These are phyloP conservation scores for Diaporthe nobilis DNA, from an alignment of 2,329 filamentous ascomycete species.

Conservation along the genomic window DNA sequence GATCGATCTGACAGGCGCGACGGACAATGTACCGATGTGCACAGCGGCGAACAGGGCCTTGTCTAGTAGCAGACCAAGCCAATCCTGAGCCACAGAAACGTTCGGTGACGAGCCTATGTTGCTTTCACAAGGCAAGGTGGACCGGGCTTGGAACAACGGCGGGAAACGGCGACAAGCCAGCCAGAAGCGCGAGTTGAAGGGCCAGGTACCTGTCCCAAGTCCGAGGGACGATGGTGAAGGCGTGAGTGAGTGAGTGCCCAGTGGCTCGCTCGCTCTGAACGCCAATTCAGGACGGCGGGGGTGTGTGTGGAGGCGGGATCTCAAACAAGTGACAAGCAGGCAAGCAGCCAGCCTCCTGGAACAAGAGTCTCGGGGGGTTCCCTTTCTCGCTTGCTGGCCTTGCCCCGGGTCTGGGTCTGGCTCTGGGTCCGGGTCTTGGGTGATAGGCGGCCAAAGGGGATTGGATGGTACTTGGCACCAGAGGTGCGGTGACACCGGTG, in stretches of 20 bases:
- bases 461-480: constrained; percentile 37
- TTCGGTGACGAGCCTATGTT: constrained; percentile 31
- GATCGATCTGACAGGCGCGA: constrained; percentile 42
- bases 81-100: constrained; percentile 34
- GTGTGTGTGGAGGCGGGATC: constrained; percentile 40
- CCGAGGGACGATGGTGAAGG: constrained; percentile 27
- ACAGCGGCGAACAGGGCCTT: constrained; percentile 39
- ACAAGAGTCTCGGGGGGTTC: constrained; percentile 39
- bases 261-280: constrained; percentile 24
- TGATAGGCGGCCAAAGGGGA: constrained; percentile 34
- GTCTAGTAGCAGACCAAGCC: constrained; percentile 35
- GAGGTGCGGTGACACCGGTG: constrained; percentile 39
- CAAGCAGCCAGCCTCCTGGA: constrained; percentile 38
- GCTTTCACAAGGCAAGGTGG: constrained; percentile 28
- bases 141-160: constrained; percentile 18
- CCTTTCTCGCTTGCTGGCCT: constrained; percentile 39
- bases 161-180: constrained; percentile 18
- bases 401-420: constrained; percentile 24
- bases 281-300: constrained; percentile 34
- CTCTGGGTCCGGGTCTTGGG: constrained; percentile 31
- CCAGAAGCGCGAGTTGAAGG: neutral
- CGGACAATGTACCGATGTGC: constrained; percentile 33
- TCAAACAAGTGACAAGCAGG: constrained; percentile 42
- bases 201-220: constrained; percentile 34
- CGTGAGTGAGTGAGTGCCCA: constrained; percentile 13